A percentile compares a stretch with the other conserved stretches of the same genome.
phyloP scores from a whole-genome alignment of 495 filamentous ascomycete genomes.

The Xylaria castorea region DNA sequence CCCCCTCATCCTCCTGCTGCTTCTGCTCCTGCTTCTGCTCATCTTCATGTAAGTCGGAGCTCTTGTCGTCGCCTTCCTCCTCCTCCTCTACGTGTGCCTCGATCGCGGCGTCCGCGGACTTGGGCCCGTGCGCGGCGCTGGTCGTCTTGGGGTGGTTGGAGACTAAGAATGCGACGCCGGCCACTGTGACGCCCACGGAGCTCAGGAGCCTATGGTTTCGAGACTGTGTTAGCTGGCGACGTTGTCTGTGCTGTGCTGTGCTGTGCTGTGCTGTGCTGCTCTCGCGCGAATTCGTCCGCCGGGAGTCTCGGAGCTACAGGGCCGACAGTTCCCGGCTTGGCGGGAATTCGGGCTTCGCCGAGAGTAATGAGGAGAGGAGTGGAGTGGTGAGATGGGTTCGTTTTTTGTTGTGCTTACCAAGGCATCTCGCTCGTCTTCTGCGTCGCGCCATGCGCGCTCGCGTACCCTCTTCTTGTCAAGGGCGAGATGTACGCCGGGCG shows the following conservation, averaged over 20 bases:
- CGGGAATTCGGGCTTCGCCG: background rate
- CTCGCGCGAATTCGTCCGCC: background rate
- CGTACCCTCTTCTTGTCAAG: conserved; percentile 29
- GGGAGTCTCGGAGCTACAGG: background rate
- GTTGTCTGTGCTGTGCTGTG: background rate
- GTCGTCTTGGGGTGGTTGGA: background rate
- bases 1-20: background rate
- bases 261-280: background rate
- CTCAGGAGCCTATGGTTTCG: conserved; percentile 32
- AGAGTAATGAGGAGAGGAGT: background rate
- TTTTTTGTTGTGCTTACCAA: conserved; percentile 31
- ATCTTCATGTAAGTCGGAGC: background rate
- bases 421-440: conserved; percentile 39
- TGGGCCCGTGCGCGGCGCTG: background rate
- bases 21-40: background rate
- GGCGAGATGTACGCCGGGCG: background rate
- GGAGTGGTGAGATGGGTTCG: background rate
- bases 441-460: conserved; percentile 25
- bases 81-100: background rate
- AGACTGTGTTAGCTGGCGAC: conserved; percentile 2
- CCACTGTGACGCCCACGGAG: conserved; percentile 32
- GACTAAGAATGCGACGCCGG: conserved; percentile 27
- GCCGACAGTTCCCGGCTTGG: background rate
- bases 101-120: conserved; percentile 7
- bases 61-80: background rate